These are phyloP conservation scores for Royoungia palumana DNA, from an alignment of 768 basidiomycete species.

Conservation along the genomic window DNA sequence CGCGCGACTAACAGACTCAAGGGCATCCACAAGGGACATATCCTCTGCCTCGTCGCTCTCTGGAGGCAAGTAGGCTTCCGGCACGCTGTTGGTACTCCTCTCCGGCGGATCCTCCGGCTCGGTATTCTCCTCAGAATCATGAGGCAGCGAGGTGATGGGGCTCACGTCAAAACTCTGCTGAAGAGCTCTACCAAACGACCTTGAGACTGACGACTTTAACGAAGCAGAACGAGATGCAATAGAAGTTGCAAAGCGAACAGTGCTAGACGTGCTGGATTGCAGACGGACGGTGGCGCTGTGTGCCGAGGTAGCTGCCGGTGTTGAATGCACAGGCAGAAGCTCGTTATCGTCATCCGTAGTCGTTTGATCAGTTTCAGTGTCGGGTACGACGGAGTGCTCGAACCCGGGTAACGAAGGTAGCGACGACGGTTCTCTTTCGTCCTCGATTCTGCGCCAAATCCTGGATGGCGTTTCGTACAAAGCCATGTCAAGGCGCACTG, in stretches of 20 bases:
- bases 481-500: conserved; percentile 32
- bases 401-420: conserved; percentile 72
- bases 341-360: conserved; percentile 42
- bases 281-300: conserved; percentile 50
- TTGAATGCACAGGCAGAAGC: conserved; percentile 61
- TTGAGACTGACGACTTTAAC: conserved; percentile 34
- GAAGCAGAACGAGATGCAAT: conserved; percentile 43
- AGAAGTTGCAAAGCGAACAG: conserved; percentile 50
- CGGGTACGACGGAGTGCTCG: conserved; percentile 55
- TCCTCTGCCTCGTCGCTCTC: conserved; percentile 42
- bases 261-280: conserved; percentile 49
- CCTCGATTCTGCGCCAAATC: conserved; percentile 81
- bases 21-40: conserved; percentile 53
- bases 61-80: conserved; percentile 50
- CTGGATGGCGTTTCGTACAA: conserved; percentile 79
- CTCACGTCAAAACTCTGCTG: conserved; percentile 59
- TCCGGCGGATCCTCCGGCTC: conserved; percentile 37
- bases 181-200: conserved; percentile 30
- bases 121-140: conserved; percentile 32
- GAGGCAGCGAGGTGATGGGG: conserved; percentile 52
- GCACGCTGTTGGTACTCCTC: conserved; percentile 49
- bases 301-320: conserved; percentile 51
- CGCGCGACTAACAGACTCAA: conserved; percentile 53
- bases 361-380: conserved; percentile 35
- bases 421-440: conserved; percentile 76